Conservation (phyloP, 2,329 filamentous ascomycete species). For the Chrysosporium queenslandicum region DNA sequence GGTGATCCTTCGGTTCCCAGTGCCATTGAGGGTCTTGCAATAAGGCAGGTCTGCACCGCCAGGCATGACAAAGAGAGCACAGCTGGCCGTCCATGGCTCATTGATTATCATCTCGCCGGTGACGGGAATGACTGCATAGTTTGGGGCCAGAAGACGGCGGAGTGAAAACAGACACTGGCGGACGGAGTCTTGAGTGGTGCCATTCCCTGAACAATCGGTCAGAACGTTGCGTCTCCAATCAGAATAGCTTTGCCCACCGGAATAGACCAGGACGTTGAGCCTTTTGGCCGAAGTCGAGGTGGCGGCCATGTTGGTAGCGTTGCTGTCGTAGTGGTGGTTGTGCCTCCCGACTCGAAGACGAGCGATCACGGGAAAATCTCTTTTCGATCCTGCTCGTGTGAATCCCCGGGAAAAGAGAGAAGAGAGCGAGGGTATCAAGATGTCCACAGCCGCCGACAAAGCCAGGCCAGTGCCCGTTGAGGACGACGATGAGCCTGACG, state of each 20-base stretch:
- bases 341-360: too few species aligned
- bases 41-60: constrained; percentile 92
- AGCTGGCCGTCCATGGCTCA: constrained; percentile 82
- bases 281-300: constrained; percentile 33
- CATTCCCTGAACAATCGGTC: constrained; percentile 52
- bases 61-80: constrained; percentile 81
- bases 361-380: constrained; percentile 7
- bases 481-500: constrained; percentile 82
- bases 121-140: constrained; percentile 86
- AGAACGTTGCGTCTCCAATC: constrained; percentile 24
- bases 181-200: constrained; percentile 78
- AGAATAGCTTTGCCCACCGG: constrained; percentile 48
- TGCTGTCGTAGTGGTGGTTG: too few species aligned
- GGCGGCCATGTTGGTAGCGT: constrained; percentile 22
- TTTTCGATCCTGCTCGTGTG: constrained; percentile 3
- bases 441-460: constrained; percentile 48
- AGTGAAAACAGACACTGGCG: constrained; percentile 81
- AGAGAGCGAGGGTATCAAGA: constrained; percentile 25
- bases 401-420: background rate
- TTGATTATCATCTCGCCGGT: constrained; percentile 68
- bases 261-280: constrained; percentile 89
- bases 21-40: constrained; percentile 75
- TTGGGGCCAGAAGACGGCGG: constrained; percentile 71
- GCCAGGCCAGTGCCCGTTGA: constrained; percentile 35
- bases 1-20: constrained; percentile 72